Evolutionary conservation across 2,329 filamentous ascomycete genomes (phyloP), one percentile per base, ranked within the genome.

Genomic region (Nothophaeocryptopus gaeumannii): DNA sequence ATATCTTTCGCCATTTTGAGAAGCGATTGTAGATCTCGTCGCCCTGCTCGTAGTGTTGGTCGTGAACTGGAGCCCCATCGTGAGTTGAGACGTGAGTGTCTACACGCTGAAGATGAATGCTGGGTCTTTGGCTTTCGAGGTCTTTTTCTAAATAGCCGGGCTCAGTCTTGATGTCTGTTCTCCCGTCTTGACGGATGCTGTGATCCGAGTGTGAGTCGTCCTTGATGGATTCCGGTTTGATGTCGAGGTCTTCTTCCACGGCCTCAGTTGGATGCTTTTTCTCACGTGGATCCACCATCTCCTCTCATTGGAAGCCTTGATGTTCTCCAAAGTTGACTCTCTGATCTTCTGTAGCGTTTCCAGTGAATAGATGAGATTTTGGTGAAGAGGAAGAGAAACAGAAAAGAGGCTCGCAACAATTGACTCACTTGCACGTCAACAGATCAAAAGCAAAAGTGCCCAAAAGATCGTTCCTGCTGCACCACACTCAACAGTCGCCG

Each of bases 21-120:
- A 90, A 78, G 13, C 78, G 77, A 60, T 84, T 77, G 71, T 90
- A 92, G 53, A 80, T 70, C 38, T 77, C 76, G 32, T 79, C 77
- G 46, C 74, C 72, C 36, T 65, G 58, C 50, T 78, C 74, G 55
- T 68, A 72, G 31, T 69, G 65, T 13, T 55, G 47, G 29, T 65
- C 57, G 33, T 60, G 58, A 12, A 50, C 48, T 8, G 58, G 46
- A 7, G 54, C 50, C 14, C 53, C 55, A 45, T 68, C 66, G 43
- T 68, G 66, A 8, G 62, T 64, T 2, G 63, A 67, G 14, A 64
- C 55, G 40, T 63, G 61, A 14, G 63, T 63, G 9, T 45, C 55
- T 14, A 59, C 56, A 4, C 59, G 63, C 15, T 63, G 51, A 3
- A 68, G 61, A 30, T 64, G 48, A 5, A 67, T 58, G 43, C 56